Conservation (phyloP, 1,139 yeast species). For the Arxiozyma heterogenica region DNA sequence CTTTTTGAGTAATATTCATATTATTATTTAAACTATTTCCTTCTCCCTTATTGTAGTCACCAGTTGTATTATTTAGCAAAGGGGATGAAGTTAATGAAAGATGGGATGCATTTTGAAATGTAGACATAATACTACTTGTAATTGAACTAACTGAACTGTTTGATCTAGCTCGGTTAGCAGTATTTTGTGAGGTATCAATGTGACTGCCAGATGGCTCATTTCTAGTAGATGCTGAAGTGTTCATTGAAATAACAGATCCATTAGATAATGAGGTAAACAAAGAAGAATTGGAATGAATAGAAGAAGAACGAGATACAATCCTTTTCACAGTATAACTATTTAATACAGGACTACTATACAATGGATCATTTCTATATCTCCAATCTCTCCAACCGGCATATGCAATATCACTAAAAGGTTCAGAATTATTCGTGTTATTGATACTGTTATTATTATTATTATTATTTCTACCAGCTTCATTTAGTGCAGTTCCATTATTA, state of each 20-base stretch:
- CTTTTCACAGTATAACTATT: slow-evolving; percentile 28
- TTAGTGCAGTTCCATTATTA: not conserved
- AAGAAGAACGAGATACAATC: slow-evolving; percentile 17
- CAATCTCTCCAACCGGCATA: slow-evolving; percentile 85
- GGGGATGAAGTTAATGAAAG: slow-evolving; percentile 8
- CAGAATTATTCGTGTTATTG: not conserved
- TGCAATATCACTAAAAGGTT: slow-evolving; percentile 25
- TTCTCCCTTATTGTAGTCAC: not conserved
- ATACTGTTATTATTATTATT: not conserved
- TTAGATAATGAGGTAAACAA: slow-evolving; percentile 5
- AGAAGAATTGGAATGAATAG: slow-evolving; percentile 15
- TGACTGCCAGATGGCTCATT: slow-evolving; percentile 1
- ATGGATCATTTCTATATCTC: slow-evolving; percentile 64
- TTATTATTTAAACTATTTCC: not conserved
- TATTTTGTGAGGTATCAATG: not conserved
- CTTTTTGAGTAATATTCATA: not conserved
- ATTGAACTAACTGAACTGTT: slow-evolving; percentile 17
- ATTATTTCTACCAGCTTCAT: not conserved
- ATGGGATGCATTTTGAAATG: slow-evolving; percentile 13
- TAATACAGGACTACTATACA: slow-evolving; percentile 39
- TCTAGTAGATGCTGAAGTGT: slow-evolving; percentile 3
- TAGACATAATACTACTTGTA: slow-evolving; percentile 18
- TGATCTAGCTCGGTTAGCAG: slow-evolving; percentile 5
- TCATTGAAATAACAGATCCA: slow-evolving; percentile 6
- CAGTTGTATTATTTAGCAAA: not conserved